Conservation (phyloP, 1,139 yeast genomes). For the Suhomyces anneliseae region DNA sequence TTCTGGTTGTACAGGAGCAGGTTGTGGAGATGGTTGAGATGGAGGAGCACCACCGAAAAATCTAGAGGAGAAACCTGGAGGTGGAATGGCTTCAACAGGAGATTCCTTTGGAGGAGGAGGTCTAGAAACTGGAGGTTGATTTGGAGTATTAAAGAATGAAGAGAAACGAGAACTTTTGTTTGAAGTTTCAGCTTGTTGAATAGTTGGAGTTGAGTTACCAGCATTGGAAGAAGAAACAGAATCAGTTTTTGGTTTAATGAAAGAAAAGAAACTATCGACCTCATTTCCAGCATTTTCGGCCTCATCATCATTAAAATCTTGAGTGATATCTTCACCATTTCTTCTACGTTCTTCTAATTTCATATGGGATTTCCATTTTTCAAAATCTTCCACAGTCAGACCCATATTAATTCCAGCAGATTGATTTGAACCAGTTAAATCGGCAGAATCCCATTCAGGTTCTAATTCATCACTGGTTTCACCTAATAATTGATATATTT, state of each 20-base stretch:
- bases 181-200: constrained; percentile 14
- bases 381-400: constrained; percentile 69
- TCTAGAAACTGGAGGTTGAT: constrained; percentile 1
- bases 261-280: constrained; percentile 54
- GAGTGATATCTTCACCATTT: constrained; percentile 39
- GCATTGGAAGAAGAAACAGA: neutral
- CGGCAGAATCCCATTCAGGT: constrained; percentile 55
- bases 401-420: constrained; percentile 43
- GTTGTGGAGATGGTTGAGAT: neutral
- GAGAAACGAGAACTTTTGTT: constrained; percentile 47
- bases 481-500: constrained; percentile 34
- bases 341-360: constrained; percentile 54
- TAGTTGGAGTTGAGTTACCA: constrained; percentile 10
- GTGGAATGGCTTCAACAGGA: neutral
- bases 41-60: constrained; percentile 16
- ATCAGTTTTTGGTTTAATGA: constrained; percentile 32
- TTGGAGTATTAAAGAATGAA: constrained; percentile 39
- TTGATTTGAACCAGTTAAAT: constrained; percentile 11
- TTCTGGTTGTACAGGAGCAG: neutral
- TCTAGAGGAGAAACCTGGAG: constrained; percentile 17
- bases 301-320: neutral
- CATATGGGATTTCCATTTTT: constrained; percentile 66
- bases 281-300: constrained; percentile 39
- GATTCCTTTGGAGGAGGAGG: constrained; percentile 6
- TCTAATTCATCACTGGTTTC: constrained; percentile 45